These are phyloP conservation scores for Ganoderma lucidum DNA, from an alignment of 1,284 basidiomycete genomes.

Conservation along the genomic window DNA sequence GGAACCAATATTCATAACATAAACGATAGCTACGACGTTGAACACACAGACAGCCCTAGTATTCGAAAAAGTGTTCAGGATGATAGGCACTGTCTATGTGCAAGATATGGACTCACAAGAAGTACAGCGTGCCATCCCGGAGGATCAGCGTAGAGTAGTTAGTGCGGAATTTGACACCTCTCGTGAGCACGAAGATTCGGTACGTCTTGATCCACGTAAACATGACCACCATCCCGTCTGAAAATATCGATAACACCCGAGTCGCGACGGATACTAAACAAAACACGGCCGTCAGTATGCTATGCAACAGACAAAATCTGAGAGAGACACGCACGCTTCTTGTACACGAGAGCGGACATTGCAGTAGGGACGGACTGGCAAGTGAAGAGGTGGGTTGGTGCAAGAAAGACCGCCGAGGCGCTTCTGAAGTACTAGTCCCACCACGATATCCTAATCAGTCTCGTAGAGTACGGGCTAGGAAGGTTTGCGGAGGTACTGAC, in stretches of 20 bases:
- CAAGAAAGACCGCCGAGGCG: conserved; percentile 22
- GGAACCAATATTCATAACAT: conserved; percentile 22
- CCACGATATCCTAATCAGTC: not conserved
- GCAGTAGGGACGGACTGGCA: conserved; percentile 26
- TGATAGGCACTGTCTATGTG: not conserved
- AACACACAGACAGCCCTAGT: conserved; percentile 25
- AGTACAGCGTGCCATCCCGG: conserved; percentile 31
- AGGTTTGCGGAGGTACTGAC: conserved; percentile 14
- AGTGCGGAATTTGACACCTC: conserved; percentile 12
- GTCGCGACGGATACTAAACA: conserved; percentile 27
- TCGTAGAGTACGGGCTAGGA: not conserved
- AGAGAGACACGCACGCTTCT: conserved; percentile 13
- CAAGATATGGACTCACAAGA: conserved; percentile 14
- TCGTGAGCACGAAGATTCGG: conserved; percentile 19
- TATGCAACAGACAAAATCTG: not conserved
- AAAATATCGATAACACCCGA: conserved; percentile 27
- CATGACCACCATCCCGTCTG: conserved; percentile 31
- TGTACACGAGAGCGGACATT: conserved; percentile 20
- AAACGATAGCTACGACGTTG: conserved; percentile 27
- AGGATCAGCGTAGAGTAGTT: conserved; percentile 25
- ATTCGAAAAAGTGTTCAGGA: no score
- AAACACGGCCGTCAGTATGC: not conserved
- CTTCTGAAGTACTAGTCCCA: conserved; percentile 23
- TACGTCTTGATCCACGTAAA: conserved; percentile 33
- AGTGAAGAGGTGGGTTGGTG: conserved; percentile 21